A percentile compares a stretch with the other conserved stretches of the same genome.
phyloP scores from a whole-genome alignment of 192 early-diverging fungal species.

The Coemansia sp. region DNA sequence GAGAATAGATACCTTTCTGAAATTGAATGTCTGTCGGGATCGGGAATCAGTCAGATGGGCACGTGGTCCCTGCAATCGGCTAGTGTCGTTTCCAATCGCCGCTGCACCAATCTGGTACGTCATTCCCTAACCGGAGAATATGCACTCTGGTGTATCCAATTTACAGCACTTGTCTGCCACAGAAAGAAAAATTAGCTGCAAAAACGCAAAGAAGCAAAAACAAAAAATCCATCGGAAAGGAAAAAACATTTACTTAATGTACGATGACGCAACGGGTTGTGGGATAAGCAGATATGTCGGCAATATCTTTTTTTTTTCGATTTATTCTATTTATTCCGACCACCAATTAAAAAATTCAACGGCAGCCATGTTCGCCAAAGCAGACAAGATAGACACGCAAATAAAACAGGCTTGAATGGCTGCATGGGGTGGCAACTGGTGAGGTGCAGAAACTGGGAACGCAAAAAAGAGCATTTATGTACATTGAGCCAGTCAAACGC shows the following conservation, averaged over 20 bases:
- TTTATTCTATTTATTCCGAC: no score
- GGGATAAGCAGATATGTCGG: conserved; percentile 2
- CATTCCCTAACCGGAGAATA: neutral
- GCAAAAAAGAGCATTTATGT: neutral
- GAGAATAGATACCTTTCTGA: neutral
- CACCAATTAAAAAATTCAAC: neutral
- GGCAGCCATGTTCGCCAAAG: neutral
- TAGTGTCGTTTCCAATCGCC: neutral
- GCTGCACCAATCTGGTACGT: neutral
- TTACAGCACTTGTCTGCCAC: no score
- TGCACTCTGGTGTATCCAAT: no score
- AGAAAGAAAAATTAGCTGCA: neutral
- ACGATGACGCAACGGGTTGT: neutral
- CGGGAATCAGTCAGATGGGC: neutral
- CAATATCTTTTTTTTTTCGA: no score
- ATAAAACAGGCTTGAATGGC: neutral
- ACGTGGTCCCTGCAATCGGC: neutral
- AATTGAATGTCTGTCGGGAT: neutral
- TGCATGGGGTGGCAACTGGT: neutral
- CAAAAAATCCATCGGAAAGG: neutral
- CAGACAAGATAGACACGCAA: neutral
- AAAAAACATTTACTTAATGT: neutral
- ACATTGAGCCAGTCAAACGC: neutral
- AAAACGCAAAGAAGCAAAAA: no score
- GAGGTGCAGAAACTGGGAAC: neutral